phyloP scores from a whole-genome alignment of 768 basidiomycete genomes.

The Trametopsis cervina region DNA sequence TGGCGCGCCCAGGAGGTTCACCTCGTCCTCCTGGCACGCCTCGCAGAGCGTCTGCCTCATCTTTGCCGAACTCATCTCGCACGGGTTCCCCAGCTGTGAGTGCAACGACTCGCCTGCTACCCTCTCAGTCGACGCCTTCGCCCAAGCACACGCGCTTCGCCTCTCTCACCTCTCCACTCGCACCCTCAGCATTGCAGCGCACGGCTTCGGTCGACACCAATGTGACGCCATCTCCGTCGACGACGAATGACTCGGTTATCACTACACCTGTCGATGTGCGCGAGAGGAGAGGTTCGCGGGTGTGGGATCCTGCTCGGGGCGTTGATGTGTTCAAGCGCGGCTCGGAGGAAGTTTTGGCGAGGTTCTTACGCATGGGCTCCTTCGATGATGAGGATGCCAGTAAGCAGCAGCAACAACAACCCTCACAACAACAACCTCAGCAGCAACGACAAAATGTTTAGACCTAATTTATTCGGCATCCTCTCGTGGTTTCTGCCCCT shows the following conservation, averaged over 20 bases:
- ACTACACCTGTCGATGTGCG: conserved; percentile 22
- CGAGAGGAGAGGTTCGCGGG: conserved; percentile 41
- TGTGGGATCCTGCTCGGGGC: conserved; percentile 83
- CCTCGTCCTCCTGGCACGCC: conserved; percentile 1
- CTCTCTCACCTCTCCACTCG: conserved; percentile 16
- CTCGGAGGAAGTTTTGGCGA: conserved; percentile 79
- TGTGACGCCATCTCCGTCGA: conserved; percentile 45
- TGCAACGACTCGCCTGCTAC: conserved; percentile 12
- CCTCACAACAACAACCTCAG: no score
- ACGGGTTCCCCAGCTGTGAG: conserved; percentile 18
- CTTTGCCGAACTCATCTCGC: conserved; percentile 11
- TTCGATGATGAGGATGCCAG: conserved; percentile 49
- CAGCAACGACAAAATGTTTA: not conserved
- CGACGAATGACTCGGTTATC: conserved; percentile 41
- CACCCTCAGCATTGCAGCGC: conserved; percentile 25
- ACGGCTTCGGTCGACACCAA: conserved; percentile 40
- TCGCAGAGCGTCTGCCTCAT: conserved; percentile 10
- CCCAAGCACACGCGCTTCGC: conserved; percentile 16
- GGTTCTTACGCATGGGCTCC: conserved; percentile 75
- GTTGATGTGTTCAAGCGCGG: conserved; percentile 83
- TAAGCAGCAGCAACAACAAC: conserved; percentile 7
- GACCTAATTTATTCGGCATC: conserved; percentile 1
- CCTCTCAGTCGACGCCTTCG: conserved; percentile 15
- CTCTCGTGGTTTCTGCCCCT: not conserved
- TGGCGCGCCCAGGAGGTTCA: conserved; percentile 1